Evolutionary conservation across 2,329 filamentous ascomycete species (phyloP), one percentile per base, ranked within the genome.

Genomic region (Aspergillus spinulosporus): DNA sequence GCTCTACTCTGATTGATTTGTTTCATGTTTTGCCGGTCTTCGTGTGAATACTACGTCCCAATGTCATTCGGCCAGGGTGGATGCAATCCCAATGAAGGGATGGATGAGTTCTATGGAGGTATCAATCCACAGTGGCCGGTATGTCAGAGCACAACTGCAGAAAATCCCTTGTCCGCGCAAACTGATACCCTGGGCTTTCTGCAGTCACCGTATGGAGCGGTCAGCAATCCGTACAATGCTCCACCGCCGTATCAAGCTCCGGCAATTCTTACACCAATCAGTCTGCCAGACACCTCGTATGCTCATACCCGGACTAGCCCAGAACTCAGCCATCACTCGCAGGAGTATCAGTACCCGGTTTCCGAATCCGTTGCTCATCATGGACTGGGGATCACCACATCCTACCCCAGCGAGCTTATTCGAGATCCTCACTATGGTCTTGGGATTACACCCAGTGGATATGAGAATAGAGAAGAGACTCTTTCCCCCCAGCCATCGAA

Each of bases 191-290:
- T 28, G 48, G 34, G 34, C 48, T 49, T 46, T 40, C 54, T 57
- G 40, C 54, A 65, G 62, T 61, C 63, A 12, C 62, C 65, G 7
- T 75, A 66, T 45, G 55, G 68, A 44, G 62, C 62, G n/a, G 54
- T 66, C 31, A 61, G 58, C 44, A 62, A 69, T 50, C 64, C 72
- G 3, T 76, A 75, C 59, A 72, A 66, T 53, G 64, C 68, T 14
- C 63, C 66, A 34, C 52, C 64, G 34, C 48, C 67, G 32, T 71
- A 68, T 44, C 66, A 65, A 56, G 56, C 69, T 39, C 53, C 59
- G 14, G 59, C 64, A 52, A 64, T 73, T 46, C 61, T 74, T 40
- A 76, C 74, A 3, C 73, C 74, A 32, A 69, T 74, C 61, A 75
- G 74, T 53, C 66, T 76, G 11, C 66, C 72, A 2, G 72, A 74